Conservation (phyloP, 2,329 filamentous ascomycete genomes). For the Nemania sp. region DNA sequence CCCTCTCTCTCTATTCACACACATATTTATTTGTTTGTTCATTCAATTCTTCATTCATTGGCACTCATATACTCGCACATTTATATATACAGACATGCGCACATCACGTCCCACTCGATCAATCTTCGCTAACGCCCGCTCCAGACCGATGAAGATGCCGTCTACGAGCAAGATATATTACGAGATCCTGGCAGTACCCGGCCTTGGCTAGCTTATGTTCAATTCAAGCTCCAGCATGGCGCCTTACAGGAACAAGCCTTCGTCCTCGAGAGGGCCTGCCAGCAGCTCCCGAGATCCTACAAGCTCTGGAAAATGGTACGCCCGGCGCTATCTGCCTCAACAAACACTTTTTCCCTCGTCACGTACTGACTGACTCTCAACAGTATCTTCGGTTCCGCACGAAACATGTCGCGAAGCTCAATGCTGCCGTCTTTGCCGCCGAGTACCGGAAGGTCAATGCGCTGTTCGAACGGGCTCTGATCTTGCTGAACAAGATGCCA, state of each 20-base stretch:
- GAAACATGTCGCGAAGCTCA: constrained; percentile 79
- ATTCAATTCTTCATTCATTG: too few species aligned
- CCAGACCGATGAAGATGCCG: constrained; percentile 81
- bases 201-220: constrained; percentile 93
- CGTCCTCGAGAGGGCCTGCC: constrained; percentile 87
- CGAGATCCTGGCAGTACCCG: constrained; percentile 84
- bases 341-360: background rate
- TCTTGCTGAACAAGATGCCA: constrained; percentile 98
- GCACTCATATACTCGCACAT: background rate
- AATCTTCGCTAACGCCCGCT: constrained; percentile 34
- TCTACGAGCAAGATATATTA: constrained; percentile 95
- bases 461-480: constrained; percentile 88
- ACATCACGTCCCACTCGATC: background rate
- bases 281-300: constrained; percentile 88
- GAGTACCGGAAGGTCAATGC: constrained; percentile 95
- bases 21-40: too few species aligned
- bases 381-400: constrained; percentile 85
- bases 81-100: background rate
- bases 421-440: constrained; percentile 74
- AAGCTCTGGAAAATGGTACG: constrained; percentile 94
- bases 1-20: too few species aligned
- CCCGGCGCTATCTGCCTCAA: constrained; percentile 23
- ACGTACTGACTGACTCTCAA: constrained; percentile 20
- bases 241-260: constrained; percentile 81
- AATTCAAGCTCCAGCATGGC: constrained; percentile 87